Conservation (phyloP, 2,329 filamentous ascomycete genomes). For the Colletotrichum lentis region DNA sequence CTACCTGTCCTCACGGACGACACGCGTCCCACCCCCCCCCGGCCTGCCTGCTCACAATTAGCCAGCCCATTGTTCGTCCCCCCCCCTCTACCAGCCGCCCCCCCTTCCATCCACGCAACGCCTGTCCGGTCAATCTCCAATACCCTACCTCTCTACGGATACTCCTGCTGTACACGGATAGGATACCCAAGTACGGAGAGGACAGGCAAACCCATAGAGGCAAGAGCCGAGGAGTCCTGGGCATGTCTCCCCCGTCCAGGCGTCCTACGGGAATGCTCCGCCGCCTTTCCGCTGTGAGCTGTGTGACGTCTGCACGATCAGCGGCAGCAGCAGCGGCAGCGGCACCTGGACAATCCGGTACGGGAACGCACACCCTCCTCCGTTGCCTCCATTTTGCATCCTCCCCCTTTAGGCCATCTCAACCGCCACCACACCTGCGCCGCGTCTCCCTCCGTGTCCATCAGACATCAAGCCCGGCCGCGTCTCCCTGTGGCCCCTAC, state of each 20-base stretch:
- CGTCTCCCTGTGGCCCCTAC: constrained; percentile 35
- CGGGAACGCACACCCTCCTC: constrained; percentile 43
- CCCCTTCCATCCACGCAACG: constrained; percentile 6
- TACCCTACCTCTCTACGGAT: not conserved
- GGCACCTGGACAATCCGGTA: constrained; percentile 36
- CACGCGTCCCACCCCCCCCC: constrained; percentile 26
- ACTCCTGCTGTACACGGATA: no score
- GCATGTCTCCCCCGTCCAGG: constrained; percentile 46
- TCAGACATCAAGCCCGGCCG: constrained; percentile 31
- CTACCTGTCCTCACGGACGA: not conserved
- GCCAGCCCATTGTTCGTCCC: constrained; percentile 32
- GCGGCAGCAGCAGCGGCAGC: constrained; percentile 7
- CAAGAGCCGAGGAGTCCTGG: constrained; percentile 12
- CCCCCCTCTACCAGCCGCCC: constrained; percentile 11
- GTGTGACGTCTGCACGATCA: constrained; percentile 38
- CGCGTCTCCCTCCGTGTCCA: constrained; percentile 30
- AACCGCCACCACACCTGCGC: constrained; percentile 41
- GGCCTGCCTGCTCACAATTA: constrained; percentile 34
- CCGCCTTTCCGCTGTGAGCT: constrained; percentile 33
- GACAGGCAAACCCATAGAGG: not conserved
- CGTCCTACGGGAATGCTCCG: constrained; percentile 44
- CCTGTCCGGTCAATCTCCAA: constrained; percentile 1
- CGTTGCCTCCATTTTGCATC: constrained; percentile 33
- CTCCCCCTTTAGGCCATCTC: constrained; percentile 45
- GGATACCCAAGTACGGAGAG: no score